Conservation (phyloP, 345 rosid genomes). For the Durio zibethinus region DNA sequence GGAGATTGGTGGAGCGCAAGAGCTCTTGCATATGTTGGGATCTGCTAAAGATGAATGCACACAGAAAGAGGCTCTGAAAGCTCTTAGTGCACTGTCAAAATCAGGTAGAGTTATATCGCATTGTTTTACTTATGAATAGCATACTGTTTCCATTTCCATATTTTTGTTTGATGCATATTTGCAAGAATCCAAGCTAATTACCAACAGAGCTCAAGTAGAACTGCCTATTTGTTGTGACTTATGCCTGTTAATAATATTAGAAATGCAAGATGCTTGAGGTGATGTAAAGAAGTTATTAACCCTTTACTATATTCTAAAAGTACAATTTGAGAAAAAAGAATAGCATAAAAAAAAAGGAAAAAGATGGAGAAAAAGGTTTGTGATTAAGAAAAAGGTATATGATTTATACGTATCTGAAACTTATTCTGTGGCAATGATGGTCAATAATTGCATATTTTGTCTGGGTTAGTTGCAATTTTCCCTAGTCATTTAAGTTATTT, state of each 20-base stretch:
- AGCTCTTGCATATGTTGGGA: conserved; percentile 64
- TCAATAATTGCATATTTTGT: background rate
- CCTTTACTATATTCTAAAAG: background rate
- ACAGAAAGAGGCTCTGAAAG: conserved; percentile 69
- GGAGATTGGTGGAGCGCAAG: conserved; percentile 75
- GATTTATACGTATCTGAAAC: background rate
- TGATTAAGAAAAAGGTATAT: background rate
- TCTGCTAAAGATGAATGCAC: conserved; percentile 75
- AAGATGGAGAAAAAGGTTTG: background rate
- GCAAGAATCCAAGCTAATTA: background rate
- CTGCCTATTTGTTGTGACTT: background rate
- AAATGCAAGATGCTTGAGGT: background rate
- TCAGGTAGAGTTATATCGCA: conserved; percentile 42
- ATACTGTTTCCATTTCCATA: background rate
- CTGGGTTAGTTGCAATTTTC: background rate
- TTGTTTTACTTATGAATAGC: background rate
- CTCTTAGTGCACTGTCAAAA: conserved; percentile 61
- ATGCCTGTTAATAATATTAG: background rate
- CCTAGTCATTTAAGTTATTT: background rate
- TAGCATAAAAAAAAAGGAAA: background rate
- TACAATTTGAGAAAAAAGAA: background rate
- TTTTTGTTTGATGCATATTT: background rate
- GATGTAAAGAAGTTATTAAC: background rate
- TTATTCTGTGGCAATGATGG: background rate
- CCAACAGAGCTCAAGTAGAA: background rate